A percentile compares a stretch with the other conserved stretches of the same genome.
These are phyloP conservation scores for Citeromyces hawaiiensis DNA, from an alignment of 1,139 yeast species.

Conservation along the genomic window DNA sequence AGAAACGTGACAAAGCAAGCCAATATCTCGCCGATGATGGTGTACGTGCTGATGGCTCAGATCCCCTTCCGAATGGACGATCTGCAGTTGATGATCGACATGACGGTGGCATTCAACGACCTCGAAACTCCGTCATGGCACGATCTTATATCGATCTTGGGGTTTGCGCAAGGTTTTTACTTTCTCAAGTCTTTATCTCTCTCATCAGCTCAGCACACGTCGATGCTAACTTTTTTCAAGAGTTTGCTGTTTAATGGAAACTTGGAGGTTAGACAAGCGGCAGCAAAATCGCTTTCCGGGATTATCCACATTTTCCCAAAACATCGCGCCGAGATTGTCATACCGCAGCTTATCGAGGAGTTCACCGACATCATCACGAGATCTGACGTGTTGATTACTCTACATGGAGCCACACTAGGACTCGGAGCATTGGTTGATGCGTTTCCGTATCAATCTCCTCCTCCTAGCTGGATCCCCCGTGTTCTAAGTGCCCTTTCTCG, in stretches of 20 bases:
- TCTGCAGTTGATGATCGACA: conserved; percentile 30
- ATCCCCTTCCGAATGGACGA: conserved; percentile 34
- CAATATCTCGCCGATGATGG: conserved; percentile 39
- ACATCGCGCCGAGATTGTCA: conserved; percentile 29
- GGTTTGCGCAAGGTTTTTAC: conserved; percentile 63
- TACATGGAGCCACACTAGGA: conserved; percentile 87
- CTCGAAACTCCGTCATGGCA: conserved; percentile 39
- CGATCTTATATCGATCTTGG: conserved; percentile 55
- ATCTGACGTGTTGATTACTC: conserved; percentile 8
- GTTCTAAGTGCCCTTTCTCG: conserved; percentile 59
- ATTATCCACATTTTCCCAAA: conserved; percentile 69
- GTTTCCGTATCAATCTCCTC: conserved; percentile 83
- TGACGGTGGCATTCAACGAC: conserved; percentile 32
- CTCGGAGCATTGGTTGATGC: conserved; percentile 84
- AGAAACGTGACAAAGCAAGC: conserved; percentile 79
- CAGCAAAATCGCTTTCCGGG: conserved; percentile 68
- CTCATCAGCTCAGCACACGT: conserved; percentile 29
- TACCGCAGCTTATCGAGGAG: conserved; percentile 21
- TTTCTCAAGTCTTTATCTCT: conserved; percentile 58
- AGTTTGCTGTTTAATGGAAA: conserved; percentile 45
- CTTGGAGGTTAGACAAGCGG: conserved; percentile 67
- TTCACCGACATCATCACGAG: conserved; percentile 18
- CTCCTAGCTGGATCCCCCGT: conserved; percentile 82
- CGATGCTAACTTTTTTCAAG: conserved; percentile 40
- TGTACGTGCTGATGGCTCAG: conserved; percentile 45